These are phyloP conservation scores for Hibiscus syriacus DNA, from an alignment of 345 rosid genomes.

Conservation along the genomic window DNA sequence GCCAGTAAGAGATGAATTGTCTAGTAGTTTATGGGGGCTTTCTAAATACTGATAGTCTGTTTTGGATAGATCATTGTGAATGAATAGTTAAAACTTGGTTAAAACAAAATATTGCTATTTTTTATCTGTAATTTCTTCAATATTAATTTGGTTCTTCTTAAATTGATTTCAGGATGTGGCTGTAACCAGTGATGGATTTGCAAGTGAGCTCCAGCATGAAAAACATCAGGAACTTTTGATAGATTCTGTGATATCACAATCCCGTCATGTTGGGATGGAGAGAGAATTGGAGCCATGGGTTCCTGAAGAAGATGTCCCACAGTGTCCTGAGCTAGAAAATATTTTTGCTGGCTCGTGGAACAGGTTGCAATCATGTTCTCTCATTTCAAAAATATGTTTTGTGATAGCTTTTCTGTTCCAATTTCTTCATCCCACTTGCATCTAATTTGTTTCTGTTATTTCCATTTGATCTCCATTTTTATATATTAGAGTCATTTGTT, in stretches of 20 bases:
- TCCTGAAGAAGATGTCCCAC: slow-evolving; percentile 67
- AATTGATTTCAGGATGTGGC: slow-evolving; percentile 58
- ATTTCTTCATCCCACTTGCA: not conserved
- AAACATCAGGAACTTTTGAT: slow-evolving; percentile 30
- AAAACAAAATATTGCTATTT: not conserved
- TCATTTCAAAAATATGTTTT: slow-evolving; percentile 5
- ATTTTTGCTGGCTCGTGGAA: slow-evolving; percentile 55
- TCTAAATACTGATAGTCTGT: not conserved
- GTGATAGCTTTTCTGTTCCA: not conserved
- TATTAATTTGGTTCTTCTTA: not conserved
- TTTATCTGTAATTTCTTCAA: not conserved
- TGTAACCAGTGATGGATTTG: slow-evolving; percentile 48
- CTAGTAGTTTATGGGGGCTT: not conserved
- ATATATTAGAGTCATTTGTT: not conserved
- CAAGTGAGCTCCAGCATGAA: slow-evolving; percentile 32
- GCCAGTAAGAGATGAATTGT: slow-evolving; percentile 3
- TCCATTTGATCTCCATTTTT: not conserved
- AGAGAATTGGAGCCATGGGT: slow-evolving; percentile 88
- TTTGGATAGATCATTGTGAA: not conserved
- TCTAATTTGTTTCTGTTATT: not conserved
- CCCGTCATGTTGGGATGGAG: slow-evolving; percentile 40
- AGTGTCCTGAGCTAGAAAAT: slow-evolving; percentile 58
- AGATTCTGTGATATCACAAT: slow-evolving; percentile 72
- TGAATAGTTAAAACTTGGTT: not conserved
- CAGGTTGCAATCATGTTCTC: slow-evolving; percentile 39